A percentile compares a stretch with the other conserved stretches of the same genome.
These are phyloP conservation scores for Thalia dealbata DNA, from an alignment of 176 grass and related monocot genomes.

Conservation along the genomic window DNA sequence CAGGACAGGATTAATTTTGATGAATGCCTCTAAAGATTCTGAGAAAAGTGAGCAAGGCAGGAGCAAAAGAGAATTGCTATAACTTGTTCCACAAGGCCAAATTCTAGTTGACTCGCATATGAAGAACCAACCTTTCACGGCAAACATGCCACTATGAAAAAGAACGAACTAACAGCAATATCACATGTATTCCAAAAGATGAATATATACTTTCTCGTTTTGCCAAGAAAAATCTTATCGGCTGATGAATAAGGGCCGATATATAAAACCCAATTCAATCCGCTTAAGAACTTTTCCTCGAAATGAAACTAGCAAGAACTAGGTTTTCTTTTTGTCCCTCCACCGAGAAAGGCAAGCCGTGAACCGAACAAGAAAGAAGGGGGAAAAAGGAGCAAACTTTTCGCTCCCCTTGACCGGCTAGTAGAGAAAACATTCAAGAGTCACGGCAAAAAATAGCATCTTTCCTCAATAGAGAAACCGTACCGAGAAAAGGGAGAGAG, in stretches of 20 bases:
- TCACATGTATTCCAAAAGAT: too few relatives aligned
- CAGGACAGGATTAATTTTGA: background rate
- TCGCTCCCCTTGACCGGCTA: background rate
- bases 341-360: background rate
- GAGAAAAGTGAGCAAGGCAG: background rate
- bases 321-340: too few relatives aligned
- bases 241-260: too few relatives aligned
- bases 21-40: background rate
- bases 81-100: too few relatives aligned
- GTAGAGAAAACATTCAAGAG: background rate
- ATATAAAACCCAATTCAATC: background rate
- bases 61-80: too few relatives aligned
- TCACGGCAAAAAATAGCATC: background rate
- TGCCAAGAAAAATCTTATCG: too few relatives aligned
- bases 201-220: too few relatives aligned
- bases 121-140: too few relatives aligned
- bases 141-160: too few relatives aligned
- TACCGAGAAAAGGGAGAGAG: background rate
- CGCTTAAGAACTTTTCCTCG: background rate
- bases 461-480: background rate
- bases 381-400: background rate
- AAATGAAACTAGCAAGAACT: background rate
- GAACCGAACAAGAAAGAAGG: background rate
- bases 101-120: too few relatives aligned
- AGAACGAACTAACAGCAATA: too few relatives aligned